Conservation (phyloP, 495 filamentous ascomycete genomes). For the Amorphotheca resinae region DNA sequence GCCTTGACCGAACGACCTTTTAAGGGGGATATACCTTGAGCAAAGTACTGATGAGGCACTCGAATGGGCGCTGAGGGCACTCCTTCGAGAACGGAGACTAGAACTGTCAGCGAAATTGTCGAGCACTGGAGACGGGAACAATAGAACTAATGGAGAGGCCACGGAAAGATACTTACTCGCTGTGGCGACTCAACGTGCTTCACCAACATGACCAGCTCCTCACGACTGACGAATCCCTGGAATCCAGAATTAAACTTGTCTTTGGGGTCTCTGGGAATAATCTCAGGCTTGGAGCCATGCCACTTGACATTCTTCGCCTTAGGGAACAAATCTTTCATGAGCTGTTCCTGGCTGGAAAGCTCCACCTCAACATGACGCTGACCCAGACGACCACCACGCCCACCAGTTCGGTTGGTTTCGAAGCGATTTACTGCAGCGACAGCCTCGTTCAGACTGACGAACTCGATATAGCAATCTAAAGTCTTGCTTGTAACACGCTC, state of each 20-base stretch:
- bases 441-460: constrained; percentile 42
- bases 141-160: no score
- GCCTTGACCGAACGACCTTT: no score
- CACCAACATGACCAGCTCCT: constrained; percentile 55
- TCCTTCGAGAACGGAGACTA: constrained; percentile 53
- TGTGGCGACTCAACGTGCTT: constrained; percentile 57
- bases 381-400: constrained; percentile 44
- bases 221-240: constrained; percentile 52
- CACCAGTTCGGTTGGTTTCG: constrained; percentile 24
- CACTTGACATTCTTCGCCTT: constrained; percentile 51
- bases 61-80: constrained; percentile 60
- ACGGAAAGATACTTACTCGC: constrained; percentile 41
- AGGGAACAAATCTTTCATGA: constrained; percentile 60
- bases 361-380: constrained; percentile 51
- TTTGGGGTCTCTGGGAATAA: constrained; percentile 23
- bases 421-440: constrained; percentile 36
- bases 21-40: constrained; percentile 41
- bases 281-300: constrained; percentile 35
- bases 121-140: not conserved
- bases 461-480: constrained; percentile 63
- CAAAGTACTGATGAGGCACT: constrained; percentile 62
- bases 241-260: constrained; percentile 54
- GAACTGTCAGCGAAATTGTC: constrained; percentile 13
- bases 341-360: constrained; percentile 42
- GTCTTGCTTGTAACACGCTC: constrained; percentile 68